Percentiles rank a stretch among this genome's conserved stretches.
These are phyloP conservation scores for Paraphaeosphaeria sporulosa DNA, from an alignment of 2,329 filamentous ascomycete genomes.

Conservation along the genomic window DNA sequence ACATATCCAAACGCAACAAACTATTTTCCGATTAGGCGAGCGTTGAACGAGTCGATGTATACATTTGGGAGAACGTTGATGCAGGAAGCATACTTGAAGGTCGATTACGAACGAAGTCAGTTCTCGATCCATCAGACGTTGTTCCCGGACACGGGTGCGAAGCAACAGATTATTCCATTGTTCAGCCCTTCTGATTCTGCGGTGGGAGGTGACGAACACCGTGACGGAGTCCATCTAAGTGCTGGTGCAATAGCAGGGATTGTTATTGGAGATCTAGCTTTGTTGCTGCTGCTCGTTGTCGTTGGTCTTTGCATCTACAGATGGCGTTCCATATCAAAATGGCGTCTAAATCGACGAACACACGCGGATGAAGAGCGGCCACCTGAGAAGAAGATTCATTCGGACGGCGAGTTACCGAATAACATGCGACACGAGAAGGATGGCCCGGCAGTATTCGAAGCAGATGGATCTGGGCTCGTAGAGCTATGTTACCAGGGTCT, in stretches of 20 bases:
- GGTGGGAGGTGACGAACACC: neutral
- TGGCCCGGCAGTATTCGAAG: slow-evolving; percentile 3
- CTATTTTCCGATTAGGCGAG: slow-evolving; percentile 71
- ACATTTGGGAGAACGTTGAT: slow-evolving; percentile 71
- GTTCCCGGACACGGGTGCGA: slow-evolving; percentile 15
- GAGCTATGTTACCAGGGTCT: slow-evolving; percentile 8
- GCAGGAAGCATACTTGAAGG: slow-evolving; percentile 65
- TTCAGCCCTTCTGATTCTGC: neutral
- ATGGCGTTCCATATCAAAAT: too few relatives aligned
- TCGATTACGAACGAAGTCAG: slow-evolving; percentile 52
- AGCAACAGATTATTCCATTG: slow-evolving; percentile 16
- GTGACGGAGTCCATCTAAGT: neutral
- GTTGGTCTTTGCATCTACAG: neutral
- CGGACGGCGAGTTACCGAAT: neutral
- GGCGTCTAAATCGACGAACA: neutral
- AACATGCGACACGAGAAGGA: slow-evolving; percentile 2
- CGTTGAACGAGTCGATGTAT: slow-evolving; percentile 61
- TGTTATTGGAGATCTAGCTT: neutral
- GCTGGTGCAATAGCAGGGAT: slow-evolving; percentile 1
- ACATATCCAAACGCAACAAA: slow-evolving; percentile 66
- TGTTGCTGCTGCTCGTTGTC: neutral
- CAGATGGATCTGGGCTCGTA: neutral
- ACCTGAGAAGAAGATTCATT: neutral
- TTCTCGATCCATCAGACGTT: slow-evolving; percentile 39
- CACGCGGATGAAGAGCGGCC: neutral